Base-by-base conservation (phyloP, 2,329 filamentous ascomycete species). In the Exserohilum turcica region DNA sequence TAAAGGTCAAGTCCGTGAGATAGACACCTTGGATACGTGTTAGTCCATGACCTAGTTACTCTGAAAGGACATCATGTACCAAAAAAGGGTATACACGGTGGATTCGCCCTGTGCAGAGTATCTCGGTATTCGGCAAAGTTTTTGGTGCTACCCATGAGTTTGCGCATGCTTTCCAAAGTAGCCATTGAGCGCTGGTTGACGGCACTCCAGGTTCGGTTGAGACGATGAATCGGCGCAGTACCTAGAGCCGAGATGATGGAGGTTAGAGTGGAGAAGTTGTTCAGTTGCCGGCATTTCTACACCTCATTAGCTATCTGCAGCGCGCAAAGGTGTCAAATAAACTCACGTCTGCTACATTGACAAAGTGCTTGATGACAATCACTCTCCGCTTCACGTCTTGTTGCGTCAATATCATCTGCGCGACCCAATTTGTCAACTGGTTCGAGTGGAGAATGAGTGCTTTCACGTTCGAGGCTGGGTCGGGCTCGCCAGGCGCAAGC, bases 351-450 rank as follows among this genome's bases (percentile, higher is more conserved):
- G 94, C 94, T 56, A 99, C 92, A 32, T 90, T 86, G 55, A 99
- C 92, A 77, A 97, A 99, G 74, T 97, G 94, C 75, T 97, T 97
- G 76, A 99, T 97, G 38, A 99, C 94, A 29, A 96, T 90, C 21
- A 97, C 93, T 65, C 94, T 86, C 75, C 96, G 95, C 80, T 94
- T 96, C 58, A 97, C 90, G 72, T 99, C 94, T 66, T 88, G 85
- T 75, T 99, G 94, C 0, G 89, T 92, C 57, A 99, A 77, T 63
- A 99, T 97, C 94, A 99, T 97, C 75, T 97, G 93, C 27, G 94
- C 94, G 44, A 97, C 94, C 94, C 94, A 99, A 73, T 97, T 99
- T 5, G 94, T 99, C 81, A 99, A 87, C 75, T 97, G 93, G 70
- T 99, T 99, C 0, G 94, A 97, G 77, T 99, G 94, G 46, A 97